phyloP scores from a whole-genome alignment of 2,329 filamentous ascomycete species.

The Daldinia sp. region DNA sequence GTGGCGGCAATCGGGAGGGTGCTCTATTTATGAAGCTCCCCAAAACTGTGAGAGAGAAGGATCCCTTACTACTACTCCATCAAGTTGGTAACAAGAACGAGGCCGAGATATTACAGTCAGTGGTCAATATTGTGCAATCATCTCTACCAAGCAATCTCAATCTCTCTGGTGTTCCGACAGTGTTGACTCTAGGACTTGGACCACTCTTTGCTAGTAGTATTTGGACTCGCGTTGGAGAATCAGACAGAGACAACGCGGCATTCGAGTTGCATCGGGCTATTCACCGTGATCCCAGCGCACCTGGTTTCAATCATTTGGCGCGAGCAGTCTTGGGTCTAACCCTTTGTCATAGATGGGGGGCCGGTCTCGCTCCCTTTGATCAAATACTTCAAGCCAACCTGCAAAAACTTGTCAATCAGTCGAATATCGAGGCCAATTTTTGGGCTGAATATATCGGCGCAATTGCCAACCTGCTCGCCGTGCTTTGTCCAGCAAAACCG shows the following conservation, averaged over 20 bases:
- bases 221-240: conserved; percentile 61
- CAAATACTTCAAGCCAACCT: conserved; percentile 53
- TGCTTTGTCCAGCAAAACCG: conserved; percentile 54
- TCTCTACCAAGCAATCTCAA: conserved; percentile 54
- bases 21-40: conserved; percentile 77
- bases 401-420: conserved; percentile 51
- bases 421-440: conserved; percentile 53
- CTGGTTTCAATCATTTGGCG: conserved; percentile 77
- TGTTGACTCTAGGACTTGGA: conserved; percentile 55
- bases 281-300: conserved; percentile 70
- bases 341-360: conserved; percentile 78
- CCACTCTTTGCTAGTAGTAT: conserved; percentile 58
- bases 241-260: conserved; percentile 65
- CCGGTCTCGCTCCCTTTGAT: conserved; percentile 62
- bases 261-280: conserved; percentile 77
- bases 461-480: conserved; percentile 55
- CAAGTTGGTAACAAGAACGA: conserved; percentile 23
- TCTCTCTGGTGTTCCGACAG: conserved; percentile 49
- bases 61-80: conserved; percentile 64
- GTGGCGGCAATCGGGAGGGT: conserved; percentile 87
- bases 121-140: conserved; percentile 50
- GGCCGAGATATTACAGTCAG: conserved; percentile 46
- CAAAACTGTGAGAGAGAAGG: conserved; percentile 63
- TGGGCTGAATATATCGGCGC: conserved; percentile 64
- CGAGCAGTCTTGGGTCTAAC: conserved; percentile 76